Conservation (phyloP, 2,329 filamentous ascomycete genomes). For the Xylaria digitata region DNA sequence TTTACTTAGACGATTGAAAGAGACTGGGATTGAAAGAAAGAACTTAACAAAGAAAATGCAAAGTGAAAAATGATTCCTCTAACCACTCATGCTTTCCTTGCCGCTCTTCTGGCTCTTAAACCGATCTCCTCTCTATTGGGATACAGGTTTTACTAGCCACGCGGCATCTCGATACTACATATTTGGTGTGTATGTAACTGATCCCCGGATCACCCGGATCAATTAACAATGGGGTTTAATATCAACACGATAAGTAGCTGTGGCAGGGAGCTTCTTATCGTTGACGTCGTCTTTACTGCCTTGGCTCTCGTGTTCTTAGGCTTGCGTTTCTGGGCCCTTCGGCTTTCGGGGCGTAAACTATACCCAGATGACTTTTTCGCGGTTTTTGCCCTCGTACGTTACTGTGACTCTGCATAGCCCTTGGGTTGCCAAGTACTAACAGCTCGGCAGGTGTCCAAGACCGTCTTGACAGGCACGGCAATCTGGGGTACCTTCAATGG, state of each 20-base stretch:
- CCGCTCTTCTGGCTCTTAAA: not conserved
- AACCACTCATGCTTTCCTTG: not conserved
- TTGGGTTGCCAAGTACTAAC: not conserved
- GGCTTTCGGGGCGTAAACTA: conserved; percentile 37
- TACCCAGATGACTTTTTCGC: conserved; percentile 41
- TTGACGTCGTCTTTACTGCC: conserved; percentile 40
- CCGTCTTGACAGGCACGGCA: conserved; percentile 34
- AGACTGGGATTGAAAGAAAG: conserved; percentile 24
- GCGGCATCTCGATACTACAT: not conserved
- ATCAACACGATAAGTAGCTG: conserved; percentile 17
- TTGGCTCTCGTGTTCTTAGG: conserved; percentile 33
- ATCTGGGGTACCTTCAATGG: conserved; percentile 45
- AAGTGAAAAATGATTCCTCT: conserved; percentile 21
- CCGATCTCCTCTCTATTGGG: conserved; percentile 1
- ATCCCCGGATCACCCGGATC: not conserved
- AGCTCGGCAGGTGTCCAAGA: conserved; percentile 29
- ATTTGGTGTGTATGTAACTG: not conserved
- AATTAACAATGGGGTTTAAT: conserved; percentile 18
- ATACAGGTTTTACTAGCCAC: conserved; percentile 4
- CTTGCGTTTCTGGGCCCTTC: conserved; percentile 44
- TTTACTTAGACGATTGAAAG: conserved; percentile 24
- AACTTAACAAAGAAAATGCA: conserved; percentile 19
- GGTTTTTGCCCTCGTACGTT: conserved; percentile 43
- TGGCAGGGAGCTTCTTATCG: conserved; percentile 33
- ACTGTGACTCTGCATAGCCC: not conserved